phyloP scores from a whole-genome alignment of 208 protist genomes.

The Trypanosoma vivax region DNA sequence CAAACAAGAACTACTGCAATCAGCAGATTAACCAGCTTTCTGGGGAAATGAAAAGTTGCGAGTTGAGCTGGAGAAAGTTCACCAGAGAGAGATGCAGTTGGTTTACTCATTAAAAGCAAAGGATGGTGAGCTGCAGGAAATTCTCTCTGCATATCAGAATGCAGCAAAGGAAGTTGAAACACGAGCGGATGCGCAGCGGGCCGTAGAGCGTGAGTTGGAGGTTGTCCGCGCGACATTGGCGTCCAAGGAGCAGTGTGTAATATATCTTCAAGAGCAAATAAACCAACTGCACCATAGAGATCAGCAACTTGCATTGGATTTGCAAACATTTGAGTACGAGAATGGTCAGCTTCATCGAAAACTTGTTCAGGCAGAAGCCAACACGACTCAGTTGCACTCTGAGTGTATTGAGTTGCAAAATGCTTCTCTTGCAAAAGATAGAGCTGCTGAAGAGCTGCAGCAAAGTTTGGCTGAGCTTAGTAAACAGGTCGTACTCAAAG shows the following conservation, averaged over 20 bases:
- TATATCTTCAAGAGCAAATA: constrained; percentile 72
- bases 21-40: constrained; percentile 57
- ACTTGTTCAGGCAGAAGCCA: constrained; percentile 40
- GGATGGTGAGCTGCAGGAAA: constrained; percentile 65
- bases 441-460: constrained; percentile 62
- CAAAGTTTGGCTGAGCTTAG: constrained; percentile 71
- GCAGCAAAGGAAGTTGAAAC: constrained; percentile 54
- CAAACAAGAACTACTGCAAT: constrained; percentile 67
- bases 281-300: constrained; percentile 59
- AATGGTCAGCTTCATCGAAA: constrained; percentile 67
- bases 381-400: constrained; percentile 28
- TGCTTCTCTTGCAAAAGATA: constrained; percentile 44
- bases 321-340: constrained; percentile 78
- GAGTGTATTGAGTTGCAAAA: constrained; percentile 49
- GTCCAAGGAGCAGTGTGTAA: constrained; percentile 64
- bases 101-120: constrained; percentile 63
- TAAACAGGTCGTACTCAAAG: constrained; percentile 71
- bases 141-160: constrained; percentile 70
- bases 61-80: constrained; percentile 43
- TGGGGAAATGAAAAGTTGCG: constrained; percentile 65
- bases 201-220: constrained; percentile 70
- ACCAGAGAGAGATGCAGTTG: constrained; percentile 44
- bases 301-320: constrained; percentile 72
- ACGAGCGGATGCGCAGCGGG: constrained; percentile 36
- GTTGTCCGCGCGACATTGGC: constrained; percentile 49